Base-by-base conservation (phyloP, 129 eudicot genomes). In the Lactuca saligna region DNA sequence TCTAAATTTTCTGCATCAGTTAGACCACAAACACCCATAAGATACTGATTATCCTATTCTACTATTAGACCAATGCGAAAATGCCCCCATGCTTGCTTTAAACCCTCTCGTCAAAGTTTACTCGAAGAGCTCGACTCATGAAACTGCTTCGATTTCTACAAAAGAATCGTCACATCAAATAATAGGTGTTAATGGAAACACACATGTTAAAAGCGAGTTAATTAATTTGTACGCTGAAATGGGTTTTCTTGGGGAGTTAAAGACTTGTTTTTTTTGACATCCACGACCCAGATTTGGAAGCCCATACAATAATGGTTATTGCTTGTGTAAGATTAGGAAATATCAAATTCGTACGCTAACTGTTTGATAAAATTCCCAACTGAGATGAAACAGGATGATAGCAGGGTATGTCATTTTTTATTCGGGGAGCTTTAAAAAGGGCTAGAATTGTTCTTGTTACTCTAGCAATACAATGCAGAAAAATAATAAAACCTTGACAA, bases 371-470 rank as follows among this genome's bases (percentile, higher is more conserved):
- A 65, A 84, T 84, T 82, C 72, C 84, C 53, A 56, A 71, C 37
- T 53, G 81, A 33, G 83, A 76, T 71, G 89, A 86, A 84, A 84
- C 1, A 63, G 84, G n/a, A 81, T 84, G 79, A 84, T 84, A 33
- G 56, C 80, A 15, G 80, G 79, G 50, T 75, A 78, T 59, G 69
- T 78, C 25, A 69, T 66, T 3, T 20, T n/a, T n/a, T n/a, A n/a
- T 62, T 54, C 3, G 80, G 77, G 33, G 77, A 57, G 8, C 61
- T 72, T 1, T 64, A 51, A 34, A 54, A 81, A 8, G 75, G 74
- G 12, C 42, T 81, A 6, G n/a, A 51, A 1, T 51, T 81, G 20
- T 20, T n/a, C n/a, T n/a, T n/a, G n/a, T n/a, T n/a, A n/a, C n/a
- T n/a, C n/a, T n/a, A n/a, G n/a, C n/a, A n/a, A n/a, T n/a, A n/a